Conservation (phyloP, 73 alveolate species). For the Uronychia setigera region DNA sequence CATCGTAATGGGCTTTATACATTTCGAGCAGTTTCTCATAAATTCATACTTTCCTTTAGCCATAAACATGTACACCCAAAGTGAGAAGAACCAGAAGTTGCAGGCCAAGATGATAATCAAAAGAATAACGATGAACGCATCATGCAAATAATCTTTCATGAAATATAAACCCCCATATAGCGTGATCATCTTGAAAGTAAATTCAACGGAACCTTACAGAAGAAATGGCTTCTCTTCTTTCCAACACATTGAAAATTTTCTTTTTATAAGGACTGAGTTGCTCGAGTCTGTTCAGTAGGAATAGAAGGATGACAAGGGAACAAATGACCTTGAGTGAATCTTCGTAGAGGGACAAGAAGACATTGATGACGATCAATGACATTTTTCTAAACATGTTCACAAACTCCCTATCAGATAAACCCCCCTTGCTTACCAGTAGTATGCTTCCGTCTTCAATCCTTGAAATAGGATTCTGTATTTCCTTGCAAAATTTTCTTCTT, state of each 20-base stretch:
- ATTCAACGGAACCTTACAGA: neutral
- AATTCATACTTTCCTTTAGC: neutral
- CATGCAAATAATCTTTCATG: neutral
- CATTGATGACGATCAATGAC: conserved; percentile 23
- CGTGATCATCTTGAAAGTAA: neutral
- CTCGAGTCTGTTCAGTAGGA: conserved; percentile 22
- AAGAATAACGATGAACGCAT: neutral
- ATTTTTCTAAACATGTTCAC: conserved; percentile 49
- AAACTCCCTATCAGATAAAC: conserved; percentile 12
- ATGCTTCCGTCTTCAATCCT: conserved; percentile 29
- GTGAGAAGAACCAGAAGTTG: conserved; percentile 1
- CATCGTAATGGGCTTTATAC: neutral
- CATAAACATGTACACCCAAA: neutral
- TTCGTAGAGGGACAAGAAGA: conserved; percentile 32
- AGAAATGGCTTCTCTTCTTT: conserved; percentile 2
- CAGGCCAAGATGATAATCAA: neutral
- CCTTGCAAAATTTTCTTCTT: conserved; percentile 12
- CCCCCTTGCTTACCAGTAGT: conserved; percentile 32
- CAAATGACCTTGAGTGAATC: conserved; percentile 23
- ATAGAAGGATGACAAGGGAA: neutral
- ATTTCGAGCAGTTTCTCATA: neutral
- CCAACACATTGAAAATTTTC: neutral
- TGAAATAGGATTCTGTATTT: conserved; percentile 43
- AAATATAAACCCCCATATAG: conserved; percentile 1
- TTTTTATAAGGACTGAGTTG: conserved; percentile 23